These are phyloP conservation scores for Cryptosporidium sp. DNA, from an alignment of 169 alveolate genomes.

Conservation along the genomic window DNA sequence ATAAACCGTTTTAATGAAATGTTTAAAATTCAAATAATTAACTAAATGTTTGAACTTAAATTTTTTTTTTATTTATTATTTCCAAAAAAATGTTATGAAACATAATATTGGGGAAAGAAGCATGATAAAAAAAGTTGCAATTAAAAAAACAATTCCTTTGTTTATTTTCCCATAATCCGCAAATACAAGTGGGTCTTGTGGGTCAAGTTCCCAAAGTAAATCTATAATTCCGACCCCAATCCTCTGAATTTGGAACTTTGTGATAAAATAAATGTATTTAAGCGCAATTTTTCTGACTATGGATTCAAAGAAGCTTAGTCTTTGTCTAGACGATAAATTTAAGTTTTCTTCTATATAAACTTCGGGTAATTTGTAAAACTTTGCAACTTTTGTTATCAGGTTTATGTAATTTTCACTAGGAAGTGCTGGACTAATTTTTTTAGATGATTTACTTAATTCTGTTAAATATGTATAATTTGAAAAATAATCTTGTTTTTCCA, in stretches of 20 bases:
- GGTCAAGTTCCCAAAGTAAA: conserved; percentile 70
- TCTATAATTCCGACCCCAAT: conserved; percentile 51
- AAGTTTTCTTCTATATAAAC: conserved; percentile 28
- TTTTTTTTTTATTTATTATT: background rate
- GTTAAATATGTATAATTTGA: conserved; percentile 13
- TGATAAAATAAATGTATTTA: conserved; percentile 17
- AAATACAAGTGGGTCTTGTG: conserved; percentile 48
- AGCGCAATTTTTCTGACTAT: background rate
- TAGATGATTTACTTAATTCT: background rate
- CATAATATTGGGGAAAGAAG: conserved; percentile 27
- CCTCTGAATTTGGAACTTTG: conserved; percentile 8
- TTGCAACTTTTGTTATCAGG: conserved; percentile 10
- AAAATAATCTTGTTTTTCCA: background rate
- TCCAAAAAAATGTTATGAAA: conserved; percentile 13
- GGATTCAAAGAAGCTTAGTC: background rate
- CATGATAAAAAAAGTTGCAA: background rate
- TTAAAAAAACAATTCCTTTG: background rate
- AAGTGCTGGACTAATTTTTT: conserved; percentile 15
- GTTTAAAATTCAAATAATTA: background rate
- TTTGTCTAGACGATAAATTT: conserved; percentile 4
- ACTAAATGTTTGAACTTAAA: background rate
- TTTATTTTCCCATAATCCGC: conserved; percentile 59
- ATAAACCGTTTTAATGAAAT: background rate
- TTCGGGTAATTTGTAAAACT: conserved; percentile 17
- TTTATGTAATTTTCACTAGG: conserved; percentile 56